Evolutionary conservation across 352 stramenopile genomes (phyloP), one percentile per base, ranked within the genome.

Genomic region (Phytopythium vexans): DNA sequence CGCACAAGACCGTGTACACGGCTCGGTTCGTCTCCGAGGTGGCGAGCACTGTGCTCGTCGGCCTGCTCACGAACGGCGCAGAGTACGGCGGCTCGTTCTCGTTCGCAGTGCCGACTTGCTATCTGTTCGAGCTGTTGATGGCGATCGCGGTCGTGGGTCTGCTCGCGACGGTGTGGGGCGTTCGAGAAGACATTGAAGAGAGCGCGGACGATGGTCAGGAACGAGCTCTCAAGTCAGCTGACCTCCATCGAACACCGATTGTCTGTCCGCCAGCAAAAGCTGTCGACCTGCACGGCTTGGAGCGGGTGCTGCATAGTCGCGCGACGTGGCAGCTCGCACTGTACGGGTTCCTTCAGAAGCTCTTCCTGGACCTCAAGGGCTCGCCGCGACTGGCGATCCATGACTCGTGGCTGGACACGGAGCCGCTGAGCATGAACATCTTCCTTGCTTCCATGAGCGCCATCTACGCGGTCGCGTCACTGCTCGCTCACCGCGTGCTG

Each of bases 261-360:
- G 21, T 27, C 21, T 27, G 21, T 27, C 21, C 1, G 21, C 21
- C 21, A 27, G 21, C 1, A 27, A 27, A 27, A 27, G 21, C 21
- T 27, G 21, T 53, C 36, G 33, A 87, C 16, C 43, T 89, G 16
- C 53, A 44, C 8, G 68, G 70, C 37, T 82, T 93, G 49, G 77
- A 66, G 64, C 49, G 57, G 5, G 76, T 89, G 47, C 66, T 91
- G 59, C 80, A 79, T 16, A 70, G 81, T 8, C 74, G 75, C 9
- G 74, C 70, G 40, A 87, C 74, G 15, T 93, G 78, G 77, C 80
- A 93, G 62, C 81, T 93, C 41, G 74, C 72, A 3, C 58, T 69
- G 21, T 91, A 88, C 53, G 68, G 72, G 1, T 91, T 93, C 31
- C 59, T 90, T 31, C 77, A 85, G 64, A 87, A 85, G 49, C 49